Evolutionary conservation across 768 basidiomycete genomes (phyloP), one percentile per base, ranked within the genome.

Genomic region (Lactarius deliciosus): DNA sequence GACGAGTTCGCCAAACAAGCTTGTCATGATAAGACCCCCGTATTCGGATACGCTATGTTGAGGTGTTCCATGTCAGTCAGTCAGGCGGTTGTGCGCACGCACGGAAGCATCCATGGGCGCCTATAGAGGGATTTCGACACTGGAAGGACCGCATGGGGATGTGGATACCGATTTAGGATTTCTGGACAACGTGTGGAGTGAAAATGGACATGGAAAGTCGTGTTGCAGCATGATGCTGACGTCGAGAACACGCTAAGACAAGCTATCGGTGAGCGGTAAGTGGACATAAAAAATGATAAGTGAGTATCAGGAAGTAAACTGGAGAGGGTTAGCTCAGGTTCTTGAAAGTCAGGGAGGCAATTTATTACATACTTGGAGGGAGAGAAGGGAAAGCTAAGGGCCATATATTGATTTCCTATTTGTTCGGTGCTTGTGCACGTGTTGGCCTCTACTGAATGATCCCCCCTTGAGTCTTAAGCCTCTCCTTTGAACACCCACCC

Each of bases 401-500:
- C 57, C 64, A 55, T 36, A 56, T 61, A 50, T 45, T 56, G 32
- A 54, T 28, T 22, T 59, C 60, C 41, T 55, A 45, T 53, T 54
- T 18, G 25, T 60, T 55, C 18, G n/a, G 38, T 55, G 50, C 15
- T 43, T 32, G 40, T 59, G 66, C 66, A 68, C 66, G 66, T 68
- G 66, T 54, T 55, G 38, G 0, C 50, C 47, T 53, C 38, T 25
- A 64, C 40, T 64, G 45, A 60, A 43, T 58, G 47, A 67, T 67
- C 32, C 62, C 66, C 47, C 58, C 58, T 68, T 60, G 34, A 66
- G 66, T 68, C 40, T 60, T 60, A 68, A 64, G 62, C 66, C 62
- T 62, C 64, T 43, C 38, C 50, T 58, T 58, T 30, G 43, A 53
- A 62, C 47, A 38, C 34, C 56, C 55, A 56, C 55, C 38, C 36